Conservation (phyloP, 495 filamentous ascomycete genomes). For the Penicillium verhagenii region DNA sequence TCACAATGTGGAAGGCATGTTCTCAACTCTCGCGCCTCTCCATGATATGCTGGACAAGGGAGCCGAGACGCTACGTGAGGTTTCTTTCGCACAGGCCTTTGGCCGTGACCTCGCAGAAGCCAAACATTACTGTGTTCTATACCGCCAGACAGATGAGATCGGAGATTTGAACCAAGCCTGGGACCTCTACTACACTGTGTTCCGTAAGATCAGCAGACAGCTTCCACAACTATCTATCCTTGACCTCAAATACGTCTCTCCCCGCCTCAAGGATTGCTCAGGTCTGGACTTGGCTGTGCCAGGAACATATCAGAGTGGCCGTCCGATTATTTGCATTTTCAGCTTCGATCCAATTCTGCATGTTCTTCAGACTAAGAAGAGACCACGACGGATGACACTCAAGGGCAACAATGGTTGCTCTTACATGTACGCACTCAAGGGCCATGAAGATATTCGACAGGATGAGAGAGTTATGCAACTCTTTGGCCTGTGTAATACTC, state of each 20-base stretch:
- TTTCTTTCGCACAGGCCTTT: conserved; percentile 97
- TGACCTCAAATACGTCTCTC: conserved; percentile 96
- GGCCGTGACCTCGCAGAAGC: conserved; percentile 93
- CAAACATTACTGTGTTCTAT: conserved; percentile 92
- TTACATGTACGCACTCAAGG: conserved; percentile 89
- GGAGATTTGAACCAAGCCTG: conserved; percentile 96
- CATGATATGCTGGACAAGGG: conserved; percentile 89
- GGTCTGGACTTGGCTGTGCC: conserved; percentile 90
- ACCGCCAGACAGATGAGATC: conserved; percentile 78
- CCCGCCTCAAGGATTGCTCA: conserved; percentile 76
- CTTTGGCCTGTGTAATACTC: conserved; percentile 93
- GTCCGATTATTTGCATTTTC: conserved; percentile 79
- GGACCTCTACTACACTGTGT: conserved; percentile 98
- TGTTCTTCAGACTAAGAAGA: conserved; percentile 96
- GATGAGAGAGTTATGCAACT: conserved; percentile 99
- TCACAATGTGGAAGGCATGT: conserved; percentile 96
- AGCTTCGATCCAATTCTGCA: conserved; percentile 84
- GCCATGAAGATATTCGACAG: conserved; percentile 97
- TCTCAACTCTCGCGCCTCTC: conserved; percentile 81
- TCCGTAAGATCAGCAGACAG: conserved; percentile 93
- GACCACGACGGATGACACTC: conserved; percentile 84
- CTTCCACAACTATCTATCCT: conserved; percentile 85
- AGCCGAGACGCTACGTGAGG: conserved; percentile 88
- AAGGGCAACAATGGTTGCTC: conserved; percentile 81
- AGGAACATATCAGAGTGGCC: conserved; percentile 87